Percentiles rank a stretch among this genome's conserved stretches.
These are phyloP conservation scores for Drechslerella coelobrocha DNA, from an alignment of 2,329 filamentous ascomycete genomes.

Conservation along the genomic window DNA sequence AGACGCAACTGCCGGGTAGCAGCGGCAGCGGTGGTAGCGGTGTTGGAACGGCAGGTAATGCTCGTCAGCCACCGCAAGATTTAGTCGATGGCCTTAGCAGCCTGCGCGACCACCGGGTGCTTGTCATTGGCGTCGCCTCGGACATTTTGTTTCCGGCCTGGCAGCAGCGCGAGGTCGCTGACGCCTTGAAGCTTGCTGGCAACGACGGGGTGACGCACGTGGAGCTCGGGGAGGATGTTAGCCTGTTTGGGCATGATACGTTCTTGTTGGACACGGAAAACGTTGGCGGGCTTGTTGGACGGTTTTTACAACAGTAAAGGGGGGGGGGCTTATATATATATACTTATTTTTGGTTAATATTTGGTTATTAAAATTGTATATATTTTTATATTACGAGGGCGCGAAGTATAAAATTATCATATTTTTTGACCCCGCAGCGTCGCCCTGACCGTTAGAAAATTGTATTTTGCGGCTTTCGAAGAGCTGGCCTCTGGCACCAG, in stretches of 20 bases:
- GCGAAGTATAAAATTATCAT: too few relatives aligned
- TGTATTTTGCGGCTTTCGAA: too few relatives aligned
- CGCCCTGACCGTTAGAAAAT: too few relatives aligned
- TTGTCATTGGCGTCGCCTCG: constrained; percentile 92
- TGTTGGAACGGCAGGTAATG: constrained; percentile 5
- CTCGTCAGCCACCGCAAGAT: constrained; percentile 72
- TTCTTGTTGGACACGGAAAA: constrained; percentile 92
- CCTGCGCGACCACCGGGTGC: constrained; percentile 76
- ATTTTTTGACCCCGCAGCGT: too few relatives aligned
- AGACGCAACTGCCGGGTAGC: too few relatives aligned
- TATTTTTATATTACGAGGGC: not conserved
- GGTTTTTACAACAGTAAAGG: constrained; percentile 71
- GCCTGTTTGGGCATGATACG: constrained; percentile 94
- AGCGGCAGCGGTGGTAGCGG: not conserved
- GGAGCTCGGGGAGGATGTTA: constrained; percentile 92
- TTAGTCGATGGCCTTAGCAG: constrained; percentile 75
- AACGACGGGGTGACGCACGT: constrained; percentile 76
- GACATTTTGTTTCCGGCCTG: constrained; percentile 97
- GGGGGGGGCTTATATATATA: not conserved
- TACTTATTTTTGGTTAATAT: not conserved
- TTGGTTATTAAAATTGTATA: not conserved
- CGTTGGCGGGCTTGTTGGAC: constrained; percentile 81
- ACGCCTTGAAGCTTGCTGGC: constrained; percentile 78
- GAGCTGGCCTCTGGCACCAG: too few relatives aligned
- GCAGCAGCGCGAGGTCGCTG: constrained; percentile 94